These are phyloP conservation scores for Fusarium duplospermum DNA, from an alignment of 2,329 filamentous ascomycete genomes.

Conservation along the genomic window DNA sequence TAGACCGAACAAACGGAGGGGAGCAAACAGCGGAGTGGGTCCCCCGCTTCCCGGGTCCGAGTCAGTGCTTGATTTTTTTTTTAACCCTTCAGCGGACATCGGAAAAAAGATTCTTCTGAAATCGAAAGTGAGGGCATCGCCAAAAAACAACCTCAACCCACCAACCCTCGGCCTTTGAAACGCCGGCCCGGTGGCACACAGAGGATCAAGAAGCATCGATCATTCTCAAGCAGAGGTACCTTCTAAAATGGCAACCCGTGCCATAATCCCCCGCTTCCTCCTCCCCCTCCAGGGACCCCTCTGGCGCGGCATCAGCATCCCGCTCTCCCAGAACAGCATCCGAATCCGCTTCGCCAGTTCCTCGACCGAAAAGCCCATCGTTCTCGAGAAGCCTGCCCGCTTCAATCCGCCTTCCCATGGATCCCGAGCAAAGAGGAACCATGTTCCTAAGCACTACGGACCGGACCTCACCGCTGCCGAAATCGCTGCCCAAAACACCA, in stretches of 20 bases:
- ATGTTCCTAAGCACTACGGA: constrained; percentile 76
- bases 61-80: not conserved
- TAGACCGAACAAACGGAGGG: not conserved
- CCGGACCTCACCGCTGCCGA: constrained; percentile 76
- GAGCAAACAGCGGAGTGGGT: constrained; percentile 29
- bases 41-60: constrained; percentile 16
- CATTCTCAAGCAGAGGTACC: not conserved
- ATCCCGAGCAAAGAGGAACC: constrained; percentile 69
- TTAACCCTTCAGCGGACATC: constrained; percentile 23
- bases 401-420: constrained; percentile 95
- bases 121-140: constrained; percentile 34
- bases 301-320: constrained; percentile 60
- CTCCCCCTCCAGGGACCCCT: constrained; percentile 70
- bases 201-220: not conserved
- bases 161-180: constrained; percentile 13
- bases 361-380: constrained; percentile 65
- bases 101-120: constrained; percentile 42
- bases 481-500: constrained; percentile 71
- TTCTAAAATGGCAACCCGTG: constrained; percentile 58
- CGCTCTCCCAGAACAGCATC: constrained; percentile 49
- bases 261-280: constrained; percentile 74
- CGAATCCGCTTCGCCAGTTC: constrained; percentile 50
- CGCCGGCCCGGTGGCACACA: not conserved
- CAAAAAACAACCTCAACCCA: constrained; percentile 9
- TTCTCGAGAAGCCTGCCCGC: constrained; percentile 87